Base-by-base conservation (phyloP, 139 green algal species). In the Chlorokybus atmophyticus region DNA sequence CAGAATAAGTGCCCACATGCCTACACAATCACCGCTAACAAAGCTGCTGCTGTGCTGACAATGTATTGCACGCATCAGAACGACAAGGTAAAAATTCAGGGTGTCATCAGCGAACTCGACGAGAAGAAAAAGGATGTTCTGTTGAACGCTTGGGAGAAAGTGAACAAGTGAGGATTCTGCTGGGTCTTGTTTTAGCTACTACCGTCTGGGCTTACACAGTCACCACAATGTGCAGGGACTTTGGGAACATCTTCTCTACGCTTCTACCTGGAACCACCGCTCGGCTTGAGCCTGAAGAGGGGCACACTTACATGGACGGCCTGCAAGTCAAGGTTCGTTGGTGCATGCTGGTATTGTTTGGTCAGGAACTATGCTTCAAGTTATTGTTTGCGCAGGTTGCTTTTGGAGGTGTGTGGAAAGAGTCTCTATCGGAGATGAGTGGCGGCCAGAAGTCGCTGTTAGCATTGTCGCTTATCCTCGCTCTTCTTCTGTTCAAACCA, bases 361-460 rank as follows among this genome's bases (percentile, higher is more conserved):
- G n/a, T n/a, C n/a, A n/a, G n/a, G n/a, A n/a, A n/a, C n/a, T n/a
- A n/a, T n/a, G n/a, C n/a, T n/a, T n/a, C n/a, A n/a, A n/a, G n/a
- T n/a, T n/a, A n/a, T n/a, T n/a, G n/a, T n/a, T n/a, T n/a, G n/a
- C n/a, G n/a, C n/a, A n/a, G n/a, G 92, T 99, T 21, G 87, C 87
- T 0, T 97, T 99, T 72, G 88, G 90, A 29, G 81, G 71, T 7
- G 85, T 94, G 44, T 99, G 92, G 92, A 99, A 99, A 75, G 73
- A 97, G 67, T 86, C 68, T 4, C 77, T 99, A 29, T 93, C 84
- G 25, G 92, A 99, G 78, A 84, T 99, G 25, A 83, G 59, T 2
- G 92, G 92, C 5, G 92, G 92, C 0, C 92, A 99, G 76, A 83
- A 88, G 31, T 90, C 80, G 5, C 74, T 99, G 62, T 76, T 98